Conservation (phyloP, 2,329 filamentous ascomycete species). For the Xylaria sp. region DNA sequence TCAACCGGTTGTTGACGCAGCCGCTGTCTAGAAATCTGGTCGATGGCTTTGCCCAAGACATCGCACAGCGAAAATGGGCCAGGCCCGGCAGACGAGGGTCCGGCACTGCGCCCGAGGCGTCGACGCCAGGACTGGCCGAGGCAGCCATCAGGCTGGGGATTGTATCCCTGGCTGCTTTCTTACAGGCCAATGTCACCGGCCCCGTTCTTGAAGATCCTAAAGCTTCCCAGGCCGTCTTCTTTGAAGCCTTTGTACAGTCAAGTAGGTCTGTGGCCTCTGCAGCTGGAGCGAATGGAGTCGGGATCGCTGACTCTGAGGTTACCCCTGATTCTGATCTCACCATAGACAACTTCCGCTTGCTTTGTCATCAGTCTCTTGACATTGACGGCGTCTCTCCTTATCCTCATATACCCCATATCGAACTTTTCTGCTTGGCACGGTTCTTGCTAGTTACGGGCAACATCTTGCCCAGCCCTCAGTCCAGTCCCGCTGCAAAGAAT, state of each 20-base stretch:
- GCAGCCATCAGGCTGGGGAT: constrained; percentile 60
- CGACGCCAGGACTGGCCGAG: constrained; percentile 2
- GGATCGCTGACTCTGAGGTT: neutral
- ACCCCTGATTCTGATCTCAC: constrained; percentile 16
- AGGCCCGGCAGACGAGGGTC: neutral
- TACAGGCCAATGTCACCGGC: constrained; percentile 81
- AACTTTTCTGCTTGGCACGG: constrained; percentile 81
- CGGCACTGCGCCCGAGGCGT: neutral
- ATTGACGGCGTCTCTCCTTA: constrained; percentile 91
- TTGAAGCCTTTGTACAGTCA: constrained; percentile 50
- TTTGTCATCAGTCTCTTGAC: constrained; percentile 75
- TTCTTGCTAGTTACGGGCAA: constrained; percentile 58
- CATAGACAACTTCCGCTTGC: constrained; percentile 41
- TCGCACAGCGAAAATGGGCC: neutral
- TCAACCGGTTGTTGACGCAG: constrained; percentile 21
- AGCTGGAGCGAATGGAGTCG: neutral
- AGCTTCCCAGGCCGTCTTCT: constrained; percentile 44
- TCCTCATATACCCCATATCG: constrained; percentile 82
- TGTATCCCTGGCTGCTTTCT: constrained; percentile 73
- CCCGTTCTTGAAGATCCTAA: constrained; percentile 65
- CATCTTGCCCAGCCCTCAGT: constrained; percentile 38
- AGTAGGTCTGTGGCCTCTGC: neutral
- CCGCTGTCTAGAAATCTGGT: constrained; percentile 24
- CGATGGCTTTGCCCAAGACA: constrained; percentile 21
- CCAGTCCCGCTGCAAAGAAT: constrained; percentile 50